Base-by-base conservation (phyloP, 129 eudicot species). In the Centella asiatica region DNA sequence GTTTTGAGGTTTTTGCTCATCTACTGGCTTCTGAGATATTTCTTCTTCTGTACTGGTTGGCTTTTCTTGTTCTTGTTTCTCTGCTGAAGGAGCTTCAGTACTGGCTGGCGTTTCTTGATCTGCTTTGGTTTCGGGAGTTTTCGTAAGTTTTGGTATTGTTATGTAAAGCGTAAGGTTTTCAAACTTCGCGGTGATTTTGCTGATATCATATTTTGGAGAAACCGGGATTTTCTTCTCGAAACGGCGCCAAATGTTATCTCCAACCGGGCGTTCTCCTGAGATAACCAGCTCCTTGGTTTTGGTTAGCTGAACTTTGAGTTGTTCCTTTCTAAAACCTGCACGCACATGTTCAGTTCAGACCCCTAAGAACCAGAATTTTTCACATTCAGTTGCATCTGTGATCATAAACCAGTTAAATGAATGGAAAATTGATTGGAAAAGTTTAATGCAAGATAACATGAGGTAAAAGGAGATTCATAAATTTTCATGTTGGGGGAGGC, bases 161-260 rank as follows among this genome's bases (percentile, higher is more conserved):
- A 57, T 33, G 44, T 57, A 57, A 2, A 57, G 62, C 34, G 34
- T 34, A 7, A 2, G 28, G 36, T 57, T 11, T 29, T 57, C 62
- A 57, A 57, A 57, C 44, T 57, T 57, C 8, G 62, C 62, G 5
- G 44, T 19, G 36, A 57, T 33, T 57, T 57, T 57, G 45, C n/a
- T 10, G 22, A 23, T 4, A 27, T 57, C 29, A 57, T 45, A 57
- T 10, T 33, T 19, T 11, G 25, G 14, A 57, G 62, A 14, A 33
- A 57, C 12, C 1, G 62, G 45, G 44, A 57, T 15, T 19, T 28
- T 57, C 45, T 33, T 57, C 28, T 33, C 18, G 13, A 57, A 57
- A 28, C 45, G 62, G 27, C 25, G 28, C 45, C 62, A 57, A 19
- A 17, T 57, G 20, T 57, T 33, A n/a, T 57, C 45, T 11, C 62